Evolutionary conservation across 371 early-diverging fungal genomes (phyloP), one percentile per base, ranked within the genome.

Genomic region (Rhizopus sp.): DNA sequence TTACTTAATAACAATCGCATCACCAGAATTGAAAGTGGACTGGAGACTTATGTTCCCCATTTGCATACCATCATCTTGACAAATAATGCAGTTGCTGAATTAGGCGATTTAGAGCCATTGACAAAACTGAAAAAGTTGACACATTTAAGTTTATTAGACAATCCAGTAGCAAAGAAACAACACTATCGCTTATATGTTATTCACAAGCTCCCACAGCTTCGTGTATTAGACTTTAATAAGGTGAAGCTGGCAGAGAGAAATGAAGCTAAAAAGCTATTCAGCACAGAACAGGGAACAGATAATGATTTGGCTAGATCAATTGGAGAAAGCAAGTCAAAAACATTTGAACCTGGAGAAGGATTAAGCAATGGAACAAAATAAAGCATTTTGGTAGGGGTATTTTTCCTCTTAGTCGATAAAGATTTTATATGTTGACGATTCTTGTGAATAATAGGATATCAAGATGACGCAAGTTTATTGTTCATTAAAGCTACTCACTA

Each of bases 1-100:
- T 73, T 93, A 35, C 67, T 91, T 16, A 78, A 88, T 59, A 93
- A 93, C 75, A 98, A 97, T 77, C 89, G 95, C 35, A 89, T 97
- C 57, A 69, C 83, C 13, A 73, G 78, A 39, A 88, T 98, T 42
- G 93, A 92, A 38, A 56, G 72, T 44, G 78, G 80, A 7, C 34
- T 94, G 30, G 64, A 78, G 3, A 64, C 83, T 40, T 80, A 78
- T 39, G 54, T 95, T 23, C 96, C 97, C 32, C 85, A 91, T 52
- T 69, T 97, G 16, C 75, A 81, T 0, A 85, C 88, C 3, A 80
- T 97, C 35, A 84, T 95, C 44, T 78, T 97, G 49, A 90, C 88
- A 34, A 93, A 94, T 69, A 98, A 98, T 66, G 61, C 82, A 23
- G 70, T 97, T 13, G 63, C 65, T 9, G 93, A 95, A 58, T 78